Base-by-base conservation (phyloP, 1,284 basidiomycete species). In the Ceratobasidium sp. region DNA sequence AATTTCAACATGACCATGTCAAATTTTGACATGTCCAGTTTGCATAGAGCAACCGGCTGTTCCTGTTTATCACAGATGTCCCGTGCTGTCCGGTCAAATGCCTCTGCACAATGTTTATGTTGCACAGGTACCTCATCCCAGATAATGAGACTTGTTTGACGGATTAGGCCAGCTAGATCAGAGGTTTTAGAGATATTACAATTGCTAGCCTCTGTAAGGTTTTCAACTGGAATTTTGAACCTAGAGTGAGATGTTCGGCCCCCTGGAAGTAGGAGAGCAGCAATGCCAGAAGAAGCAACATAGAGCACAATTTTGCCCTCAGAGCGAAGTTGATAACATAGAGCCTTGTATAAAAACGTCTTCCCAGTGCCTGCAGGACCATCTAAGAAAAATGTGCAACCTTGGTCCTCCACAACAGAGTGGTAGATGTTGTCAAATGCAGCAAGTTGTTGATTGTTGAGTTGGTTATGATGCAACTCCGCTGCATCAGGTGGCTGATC, bases 331-430 rank as follows among this genome's bases (percentile, higher is more conserved):
- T 71, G 43, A 64, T 78, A 59, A 71, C 80, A 80, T 52, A 87
- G 72, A 0, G 82, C 80, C 10, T 82, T 84, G 72, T 82, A 82
- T 0, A 86, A 48, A 77, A 81, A 87, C 0, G 84, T 87, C 73
- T 87, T n/a, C n/a, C n/a, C n/a, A n/a, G n/a, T n/a, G n/a, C n/a
- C n/a, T n/a, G n/a, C n/a, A n/a, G n/a, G n/a, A 53, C 85, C 84
- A 71, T 85, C 76, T 12, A 87, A 67, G 72, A 86, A 87, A 75
- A 85, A 85, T 0, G 74, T 26, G 16, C 76, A 57, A 0, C 82
- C 81, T 3, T 45, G 0, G 0, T 77, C 36, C 0, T 78, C 10
- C 0, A 55, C 2, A 0, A 82, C 77, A 18, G 83, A 80, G 5
- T 74, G 32, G 1, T 80, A 62, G 34, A 85, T 79, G 0, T 48